Conservation (phyloP, 73 alveolate species). For the Loxodes magnus region DNA sequence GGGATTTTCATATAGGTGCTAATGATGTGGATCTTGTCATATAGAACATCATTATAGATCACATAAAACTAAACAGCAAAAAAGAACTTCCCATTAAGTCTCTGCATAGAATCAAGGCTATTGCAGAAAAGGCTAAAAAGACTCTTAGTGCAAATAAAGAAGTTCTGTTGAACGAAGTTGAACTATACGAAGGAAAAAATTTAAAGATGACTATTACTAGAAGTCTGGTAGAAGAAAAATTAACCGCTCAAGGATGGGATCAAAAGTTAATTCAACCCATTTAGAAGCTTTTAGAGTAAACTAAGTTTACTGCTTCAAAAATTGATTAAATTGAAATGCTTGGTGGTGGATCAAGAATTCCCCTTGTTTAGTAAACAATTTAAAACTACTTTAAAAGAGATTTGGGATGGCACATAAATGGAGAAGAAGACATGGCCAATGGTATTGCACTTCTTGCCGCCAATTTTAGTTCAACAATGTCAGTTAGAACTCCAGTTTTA, state of each 20-base stretch:
- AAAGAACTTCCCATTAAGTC: slow-evolving; percentile 41
- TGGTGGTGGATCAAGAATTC: slow-evolving; percentile 96
- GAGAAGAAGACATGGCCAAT: slow-evolving; percentile 95
- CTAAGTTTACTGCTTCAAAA: slow-evolving; percentile 50
- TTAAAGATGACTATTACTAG: slow-evolving; percentile 54
- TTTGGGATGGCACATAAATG: slow-evolving; percentile 92
- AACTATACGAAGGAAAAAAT: slow-evolving; percentile 62
- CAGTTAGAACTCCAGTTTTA: slow-evolving; percentile 28
- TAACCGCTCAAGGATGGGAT: slow-evolving; percentile 12
- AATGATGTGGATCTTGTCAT: slow-evolving; percentile 26
- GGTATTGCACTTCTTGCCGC: slow-evolving; percentile 96
- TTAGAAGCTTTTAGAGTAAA: slow-evolving; percentile 49
- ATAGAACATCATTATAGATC: slow-evolving; percentile 28
- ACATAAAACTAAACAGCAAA: slow-evolving; percentile 18
- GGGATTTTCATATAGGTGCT: slow-evolving; percentile 39
- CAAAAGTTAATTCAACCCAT: slow-evolving; percentile 60
- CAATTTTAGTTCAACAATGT: slow-evolving; percentile 38
- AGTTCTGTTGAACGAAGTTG: slow-evolving; percentile 53
- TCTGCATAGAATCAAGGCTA: slow-evolving; percentile 40
- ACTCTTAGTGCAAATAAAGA: slow-evolving; percentile 89
- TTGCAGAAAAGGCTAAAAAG: slow-evolving; percentile 58
- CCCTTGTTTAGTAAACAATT: slow-evolving; percentile 70
- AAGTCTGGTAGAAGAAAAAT: slow-evolving; percentile 61
- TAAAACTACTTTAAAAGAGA: slow-evolving; percentile 43
- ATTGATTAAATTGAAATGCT: slow-evolving; percentile 74